A percentile compares a stretch with the other conserved stretches of the same genome.
Conservation (phyloP, 441 rosid genomes). For the Populus hybrid region DNA sequence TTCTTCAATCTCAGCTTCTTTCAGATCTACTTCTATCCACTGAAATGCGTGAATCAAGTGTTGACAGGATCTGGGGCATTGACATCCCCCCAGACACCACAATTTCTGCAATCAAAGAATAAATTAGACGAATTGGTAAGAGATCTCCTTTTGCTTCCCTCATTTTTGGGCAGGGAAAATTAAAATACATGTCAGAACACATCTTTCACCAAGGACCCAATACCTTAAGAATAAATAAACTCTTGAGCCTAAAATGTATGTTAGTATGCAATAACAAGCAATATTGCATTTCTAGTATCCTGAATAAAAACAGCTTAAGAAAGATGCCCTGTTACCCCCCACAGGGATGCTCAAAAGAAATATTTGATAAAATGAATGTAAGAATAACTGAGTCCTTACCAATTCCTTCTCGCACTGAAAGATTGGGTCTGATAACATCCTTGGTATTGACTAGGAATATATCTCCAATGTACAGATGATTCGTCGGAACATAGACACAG, state of each 20-base stretch:
- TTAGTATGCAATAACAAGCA: background rate
- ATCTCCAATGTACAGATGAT: slow-evolving; percentile 96
- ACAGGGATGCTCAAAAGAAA: background rate
- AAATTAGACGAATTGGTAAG: background rate
- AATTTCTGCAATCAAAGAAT: slow-evolving; percentile 62
- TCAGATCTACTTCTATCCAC: slow-evolving; percentile 58
- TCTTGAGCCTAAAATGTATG: background rate
- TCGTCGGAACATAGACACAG: slow-evolving; percentile 96
- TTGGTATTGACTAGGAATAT: slow-evolving; percentile 73
- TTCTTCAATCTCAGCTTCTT: slow-evolving; percentile 45
- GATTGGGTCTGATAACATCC: slow-evolving; percentile 93
- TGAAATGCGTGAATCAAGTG: slow-evolving; percentile 45
- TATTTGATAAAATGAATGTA: background rate
- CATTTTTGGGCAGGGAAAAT: background rate
- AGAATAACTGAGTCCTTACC: slow-evolving; percentile 41
- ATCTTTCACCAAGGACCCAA: background rate
- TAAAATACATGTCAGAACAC: background rate
- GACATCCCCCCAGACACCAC: slow-evolving; percentile 98
- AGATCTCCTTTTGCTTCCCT: background rate
- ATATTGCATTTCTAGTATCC: background rate
- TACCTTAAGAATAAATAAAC: background rate
- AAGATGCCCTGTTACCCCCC: background rate
- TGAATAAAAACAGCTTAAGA: background rate
- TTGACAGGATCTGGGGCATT: slow-evolving; percentile 87
- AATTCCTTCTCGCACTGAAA: slow-evolving; percentile 96